Conservation (phyloP, 257 asterid species). For the Solanum tacnaense region DNA sequence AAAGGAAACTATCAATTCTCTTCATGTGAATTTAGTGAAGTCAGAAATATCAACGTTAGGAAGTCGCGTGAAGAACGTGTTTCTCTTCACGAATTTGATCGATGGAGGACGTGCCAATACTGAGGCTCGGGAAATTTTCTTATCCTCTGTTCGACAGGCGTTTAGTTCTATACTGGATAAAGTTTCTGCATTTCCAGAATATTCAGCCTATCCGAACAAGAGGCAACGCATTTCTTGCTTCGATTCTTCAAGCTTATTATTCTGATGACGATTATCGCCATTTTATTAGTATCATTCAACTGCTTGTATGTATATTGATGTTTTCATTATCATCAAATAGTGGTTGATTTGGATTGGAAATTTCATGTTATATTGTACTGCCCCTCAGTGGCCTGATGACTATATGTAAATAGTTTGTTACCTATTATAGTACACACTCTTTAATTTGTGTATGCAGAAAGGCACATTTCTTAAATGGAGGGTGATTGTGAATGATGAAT, state of each 20-base stretch:
- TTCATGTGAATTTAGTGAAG: conserved; percentile 29
- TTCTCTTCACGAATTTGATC: conserved; percentile 22
- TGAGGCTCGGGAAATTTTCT: conserved; percentile 4
- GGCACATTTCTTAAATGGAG: background rate
- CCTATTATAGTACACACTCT: background rate
- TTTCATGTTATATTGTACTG: background rate
- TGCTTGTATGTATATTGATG: background rate
- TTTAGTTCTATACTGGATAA: conserved; percentile 44
- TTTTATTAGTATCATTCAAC: background rate
- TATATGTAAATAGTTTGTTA: background rate
- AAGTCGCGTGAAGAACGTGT: conserved; percentile 45
- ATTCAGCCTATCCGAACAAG: conserved; percentile 23
- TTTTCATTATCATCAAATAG: background rate
- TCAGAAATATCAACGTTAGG: conserved; percentile 63
- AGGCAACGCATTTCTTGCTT: conserved; percentile 28
- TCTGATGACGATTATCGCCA: background rate
- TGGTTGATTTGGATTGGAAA: background rate
- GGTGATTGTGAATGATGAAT: background rate
- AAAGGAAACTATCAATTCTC: conserved; percentile 24
- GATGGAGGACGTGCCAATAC: background rate
- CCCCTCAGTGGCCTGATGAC: background rate
- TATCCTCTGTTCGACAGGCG: conserved; percentile 30
- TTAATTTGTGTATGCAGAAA: background rate
- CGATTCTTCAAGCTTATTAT: conserved; percentile 6
- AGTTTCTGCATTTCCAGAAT: conserved; percentile 44